Conservation (phyloP, 495 filamentous ascomycete species). For the Hypoxylon crocopeplum region DNA sequence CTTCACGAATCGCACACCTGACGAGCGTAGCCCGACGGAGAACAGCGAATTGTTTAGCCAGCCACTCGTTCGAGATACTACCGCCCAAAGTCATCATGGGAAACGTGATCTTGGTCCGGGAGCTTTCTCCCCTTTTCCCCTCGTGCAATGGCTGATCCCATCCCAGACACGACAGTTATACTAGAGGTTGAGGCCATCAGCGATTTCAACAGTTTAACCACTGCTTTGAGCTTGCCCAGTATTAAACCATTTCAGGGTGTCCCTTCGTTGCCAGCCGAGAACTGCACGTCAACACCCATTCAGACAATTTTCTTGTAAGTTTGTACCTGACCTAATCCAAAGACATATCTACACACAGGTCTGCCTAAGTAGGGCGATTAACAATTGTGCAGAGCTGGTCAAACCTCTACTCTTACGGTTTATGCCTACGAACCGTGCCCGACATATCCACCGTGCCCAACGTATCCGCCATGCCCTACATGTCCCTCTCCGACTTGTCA, state of each 20-base stretch:
- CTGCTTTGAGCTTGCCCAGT: conserved; percentile 3
- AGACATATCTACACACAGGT: no score
- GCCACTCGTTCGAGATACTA: neutral
- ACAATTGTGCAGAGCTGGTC: conserved; percentile 14
- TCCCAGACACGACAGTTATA: conserved; percentile 5
- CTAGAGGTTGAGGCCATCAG: conserved; percentile 18
- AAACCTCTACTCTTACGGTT: conserved; percentile 28
- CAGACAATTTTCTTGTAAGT: conserved; percentile 28
- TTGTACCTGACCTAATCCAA: no score
- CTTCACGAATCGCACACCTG: neutral
- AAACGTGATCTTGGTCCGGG: conserved; percentile 18
- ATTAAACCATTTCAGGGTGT: conserved; percentile 10
- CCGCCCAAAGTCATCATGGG: neutral
- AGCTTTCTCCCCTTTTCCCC: neutral
- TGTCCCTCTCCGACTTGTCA: conserved; percentile 31
- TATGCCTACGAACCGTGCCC: conserved; percentile 23
- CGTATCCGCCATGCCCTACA: conserved; percentile 17
- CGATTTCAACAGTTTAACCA: conserved; percentile 1
- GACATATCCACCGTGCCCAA: conserved; percentile 30
- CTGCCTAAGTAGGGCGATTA: conserved; percentile 3
- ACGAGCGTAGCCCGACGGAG: neutral
- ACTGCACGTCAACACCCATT: neutral
- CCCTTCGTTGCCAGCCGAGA: conserved; percentile 16
- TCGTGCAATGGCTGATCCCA: conserved; percentile 4
- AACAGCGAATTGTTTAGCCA: neutral